phyloP scores from a whole-genome alignment of 1,284 basidiomycete genomes.

The Ceratobasidium sp. region DNA sequence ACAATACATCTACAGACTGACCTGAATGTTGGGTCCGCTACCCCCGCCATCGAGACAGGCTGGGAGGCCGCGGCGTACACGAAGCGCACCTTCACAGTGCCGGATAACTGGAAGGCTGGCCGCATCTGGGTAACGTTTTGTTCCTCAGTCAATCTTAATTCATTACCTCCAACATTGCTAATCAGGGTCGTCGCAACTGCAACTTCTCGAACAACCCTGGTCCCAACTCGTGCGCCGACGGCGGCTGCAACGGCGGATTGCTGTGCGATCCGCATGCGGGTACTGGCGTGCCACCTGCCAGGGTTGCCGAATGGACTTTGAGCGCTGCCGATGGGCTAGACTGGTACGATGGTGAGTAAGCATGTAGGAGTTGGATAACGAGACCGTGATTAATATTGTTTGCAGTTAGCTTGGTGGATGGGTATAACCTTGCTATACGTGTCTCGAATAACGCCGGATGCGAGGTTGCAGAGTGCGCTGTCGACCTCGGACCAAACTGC shows the following conservation, averaged over 20 bases:
- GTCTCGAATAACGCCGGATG: conserved; percentile 50
- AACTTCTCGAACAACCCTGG: conserved; percentile 57
- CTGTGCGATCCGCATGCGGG: conserved; percentile 48
- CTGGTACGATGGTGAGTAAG: conserved; percentile 51
- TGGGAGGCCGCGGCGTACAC: conserved; percentile 57
- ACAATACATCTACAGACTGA: not conserved
- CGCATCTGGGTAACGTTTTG: conserved; percentile 56
- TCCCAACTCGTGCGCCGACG: conserved; percentile 47
- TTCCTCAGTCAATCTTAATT: too few species aligned
- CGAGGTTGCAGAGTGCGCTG: conserved; percentile 49
- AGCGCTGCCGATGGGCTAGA: conserved; percentile 45
- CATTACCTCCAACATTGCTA: too few species aligned
- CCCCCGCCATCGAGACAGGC: conserved; percentile 55
- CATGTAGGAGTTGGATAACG: not conserved
- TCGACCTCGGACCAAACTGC: conserved; percentile 48
- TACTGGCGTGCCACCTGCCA: conserved; percentile 53
- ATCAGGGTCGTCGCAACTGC: conserved; percentile 59
- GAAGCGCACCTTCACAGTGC: conserved; percentile 56
- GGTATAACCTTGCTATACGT: conserved; percentile 53
- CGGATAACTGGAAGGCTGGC: conserved; percentile 59
- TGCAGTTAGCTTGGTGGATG: conserved; percentile 53
- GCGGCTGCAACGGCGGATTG: conserved; percentile 50
- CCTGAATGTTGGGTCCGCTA: conserved; percentile 47
- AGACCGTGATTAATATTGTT: not conserved
- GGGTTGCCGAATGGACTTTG: conserved; percentile 52